Percentiles rank a stretch among this genome's conserved stretches.
These are phyloP conservation scores for Pholiota microspora DNA, from an alignment of 768 basidiomycete genomes.

Conservation along the genomic window DNA sequence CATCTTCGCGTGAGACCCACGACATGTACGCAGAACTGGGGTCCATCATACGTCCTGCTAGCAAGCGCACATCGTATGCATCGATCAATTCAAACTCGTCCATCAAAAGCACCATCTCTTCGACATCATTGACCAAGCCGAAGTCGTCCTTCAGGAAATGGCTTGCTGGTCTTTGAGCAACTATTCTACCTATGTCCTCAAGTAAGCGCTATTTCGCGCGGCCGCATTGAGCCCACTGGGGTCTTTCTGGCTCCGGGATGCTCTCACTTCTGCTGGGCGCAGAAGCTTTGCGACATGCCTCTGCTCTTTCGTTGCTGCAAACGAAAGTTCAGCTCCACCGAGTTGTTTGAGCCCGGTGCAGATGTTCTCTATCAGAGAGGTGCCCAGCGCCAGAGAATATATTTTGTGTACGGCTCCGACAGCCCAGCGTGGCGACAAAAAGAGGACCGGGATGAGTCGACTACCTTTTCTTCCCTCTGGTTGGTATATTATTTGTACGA, in stretches of 20 bases:
- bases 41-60: conserved; percentile 30
- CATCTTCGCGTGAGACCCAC: conserved; percentile 35
- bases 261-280: background rate
- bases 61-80: conserved; percentile 11
- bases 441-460: conserved; percentile 1
- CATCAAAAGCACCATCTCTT: conserved; percentile 12
- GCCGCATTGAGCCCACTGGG: background rate
- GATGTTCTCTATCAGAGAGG: background rate
- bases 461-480: background rate
- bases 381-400: conserved; percentile 7
- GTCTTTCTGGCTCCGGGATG: background rate
- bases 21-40: conserved; percentile 37
- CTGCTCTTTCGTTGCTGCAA: background rate
- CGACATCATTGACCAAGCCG: conserved; percentile 14
- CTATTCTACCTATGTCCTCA: conserved; percentile 1
- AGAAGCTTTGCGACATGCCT: background rate
- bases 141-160: conserved; percentile 22
- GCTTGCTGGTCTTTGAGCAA: conserved; percentile 18
- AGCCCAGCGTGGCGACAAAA: conserved; percentile 11
- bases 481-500: background rate
- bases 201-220: conserved; percentile 7
- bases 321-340: background rate
- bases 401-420: conserved; percentile 11
- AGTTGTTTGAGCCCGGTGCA: background rate
- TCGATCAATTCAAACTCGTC: conserved; percentile 8